Percentiles rank a stretch among this genome's conserved stretches.
phyloP scores from a whole-genome alignment of 2,329 filamentous ascomycete species.

The Paecilomyces niveus region DNA sequence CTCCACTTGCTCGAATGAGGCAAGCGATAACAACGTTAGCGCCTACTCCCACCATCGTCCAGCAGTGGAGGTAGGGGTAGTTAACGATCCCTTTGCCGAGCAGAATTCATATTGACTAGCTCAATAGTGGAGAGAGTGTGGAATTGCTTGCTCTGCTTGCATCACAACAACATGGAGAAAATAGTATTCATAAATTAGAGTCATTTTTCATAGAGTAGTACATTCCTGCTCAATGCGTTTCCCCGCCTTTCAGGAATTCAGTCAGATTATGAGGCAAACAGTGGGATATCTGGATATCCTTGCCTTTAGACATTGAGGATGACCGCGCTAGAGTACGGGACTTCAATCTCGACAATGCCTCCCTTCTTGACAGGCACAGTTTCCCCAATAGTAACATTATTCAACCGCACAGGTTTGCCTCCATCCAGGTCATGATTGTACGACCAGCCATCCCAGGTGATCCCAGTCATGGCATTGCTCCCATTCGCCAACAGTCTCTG shows the following conservation, averaged over 20 bases:
- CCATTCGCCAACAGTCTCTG: slow-evolving; percentile 54
- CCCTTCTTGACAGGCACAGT: slow-evolving; percentile 23
- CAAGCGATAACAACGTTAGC: not conserved
- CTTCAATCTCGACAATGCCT: slow-evolving; percentile 24
- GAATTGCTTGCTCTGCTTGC: no score
- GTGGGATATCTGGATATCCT: no score
- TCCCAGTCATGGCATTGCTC: slow-evolving; percentile 55
- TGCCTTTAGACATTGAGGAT: slow-evolving; percentile 11
- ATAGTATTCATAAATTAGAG: no score
- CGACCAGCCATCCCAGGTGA: slow-evolving; percentile 55
- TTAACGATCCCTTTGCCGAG: no score
- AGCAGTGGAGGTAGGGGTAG: no score
- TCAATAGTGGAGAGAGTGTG: no score
- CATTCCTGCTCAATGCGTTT: no score
- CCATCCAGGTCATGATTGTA: slow-evolving; percentile 54
- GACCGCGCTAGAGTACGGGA: slow-evolving; percentile 20
- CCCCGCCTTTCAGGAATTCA: no score
- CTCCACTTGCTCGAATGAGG: not conserved
- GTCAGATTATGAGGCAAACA: no score
- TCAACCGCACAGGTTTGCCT: slow-evolving; percentile 47
- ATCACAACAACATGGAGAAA: no score
- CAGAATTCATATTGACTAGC: no score
- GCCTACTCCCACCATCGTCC: not conserved
- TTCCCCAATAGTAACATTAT: slow-evolving; percentile 51
- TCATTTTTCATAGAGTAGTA: no score